Base-by-base conservation (phyloP, 2,329 filamentous ascomycete genomes). In the Penicillium thymicola region DNA sequence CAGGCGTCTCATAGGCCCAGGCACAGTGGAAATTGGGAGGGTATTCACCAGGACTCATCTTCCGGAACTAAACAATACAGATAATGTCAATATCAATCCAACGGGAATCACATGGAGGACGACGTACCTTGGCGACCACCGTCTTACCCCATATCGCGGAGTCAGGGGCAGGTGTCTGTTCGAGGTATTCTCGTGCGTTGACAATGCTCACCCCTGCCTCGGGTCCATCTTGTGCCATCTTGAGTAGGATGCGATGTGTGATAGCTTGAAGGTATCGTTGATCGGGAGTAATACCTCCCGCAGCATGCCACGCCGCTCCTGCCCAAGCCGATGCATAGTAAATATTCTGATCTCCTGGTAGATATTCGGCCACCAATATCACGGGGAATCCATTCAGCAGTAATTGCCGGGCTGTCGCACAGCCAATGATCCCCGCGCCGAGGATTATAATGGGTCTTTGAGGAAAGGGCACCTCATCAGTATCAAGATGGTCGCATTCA, bases 371-470 rank as follows among this genome's bases (percentile, higher is more conserved):
- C 5, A 75, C 71, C 30, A 75, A 36, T 5, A 66, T 62, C 6
- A 75, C 72, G 6, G 65, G 59, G 38, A 75, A 75, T 3, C 73
- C 73, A 28, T 65, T 64, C n/a, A 65, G 61, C 5, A 75, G 60
- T 10, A 75, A 62, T 54, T 73, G 71, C 23, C 67, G 65, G 7
- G 73, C 72, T 2, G 72, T 59, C 4, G 73, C 68, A 60, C 72
- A 75, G n/a, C 73, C 73, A 28, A 75, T 75, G 41, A 75, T 75
- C 2, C 73, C 73, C 18, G 71, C 72, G n/a, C 73, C 72, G 1
- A 75, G 61, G 27, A 75, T 72, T 30, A 75, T 55, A 34, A 75
- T 59, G 6, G 71, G 69, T 9, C 71, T 68, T 51, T 73, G 71
- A 5, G 72, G 46, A 50, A 74, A 75, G 4, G 72, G 70, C 0